phyloP scores from a whole-genome alignment of 345 rosid genomes.

The Citrus trifoliata region DNA sequence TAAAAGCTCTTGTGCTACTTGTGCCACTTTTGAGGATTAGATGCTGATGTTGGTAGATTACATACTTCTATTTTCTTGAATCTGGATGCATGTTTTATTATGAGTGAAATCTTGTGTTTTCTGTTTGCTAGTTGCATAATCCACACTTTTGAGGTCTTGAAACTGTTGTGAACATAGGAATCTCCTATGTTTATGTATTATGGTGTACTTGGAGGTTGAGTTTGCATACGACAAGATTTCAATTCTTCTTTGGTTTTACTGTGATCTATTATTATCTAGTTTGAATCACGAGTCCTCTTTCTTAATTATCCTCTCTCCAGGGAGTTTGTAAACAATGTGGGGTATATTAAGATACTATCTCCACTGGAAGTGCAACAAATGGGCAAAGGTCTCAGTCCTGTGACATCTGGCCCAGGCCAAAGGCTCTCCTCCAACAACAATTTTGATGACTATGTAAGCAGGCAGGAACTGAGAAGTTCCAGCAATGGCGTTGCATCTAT shows the following conservation, averaged over 20 bases:
- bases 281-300: neutral
- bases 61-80: neutral
- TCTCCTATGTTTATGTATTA: neutral
- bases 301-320: slow-evolving; percentile 4
- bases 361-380: slow-evolving; percentile 41
- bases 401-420: slow-evolving; percentile 25
- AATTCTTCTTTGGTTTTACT: neutral
- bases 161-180: neutral
- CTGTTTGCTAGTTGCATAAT: neutral
- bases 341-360: slow-evolving; percentile 44
- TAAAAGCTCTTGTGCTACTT: neutral
- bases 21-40: neutral
- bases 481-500: slow-evolving; percentile 19
- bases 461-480: slow-evolving; percentile 17
- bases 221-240: neutral
- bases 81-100: neutral
- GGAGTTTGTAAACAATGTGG: slow-evolving; percentile 44
- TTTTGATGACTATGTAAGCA: slow-evolving; percentile 13
- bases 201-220: neutral
- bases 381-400: slow-evolving; percentile 32
- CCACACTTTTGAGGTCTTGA: neutral
- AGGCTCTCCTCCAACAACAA: slow-evolving; percentile 20
- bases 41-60: neutral
- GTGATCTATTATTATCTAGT: neutral
- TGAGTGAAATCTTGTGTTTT: neutral